Evolutionary conservation across 164 flowering plant genomes (phyloP).

Genomic region (Aristolochia contorta): DNA sequence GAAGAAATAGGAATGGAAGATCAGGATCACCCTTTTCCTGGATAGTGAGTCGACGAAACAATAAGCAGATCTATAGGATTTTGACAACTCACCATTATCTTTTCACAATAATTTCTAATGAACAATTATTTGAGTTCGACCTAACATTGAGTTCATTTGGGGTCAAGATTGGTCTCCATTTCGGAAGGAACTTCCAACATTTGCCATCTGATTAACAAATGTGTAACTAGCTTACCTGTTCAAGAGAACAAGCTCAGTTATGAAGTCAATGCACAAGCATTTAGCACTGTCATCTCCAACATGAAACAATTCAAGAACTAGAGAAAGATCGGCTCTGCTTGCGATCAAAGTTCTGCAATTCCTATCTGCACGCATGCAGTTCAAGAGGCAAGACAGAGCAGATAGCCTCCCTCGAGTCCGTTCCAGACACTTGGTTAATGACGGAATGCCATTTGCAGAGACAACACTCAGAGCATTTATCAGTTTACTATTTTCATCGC

Average conservation of each 20-base stretch:
- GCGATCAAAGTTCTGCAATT: conserved; percentile 51
- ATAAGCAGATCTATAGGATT: too few species aligned
- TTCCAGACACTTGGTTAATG: conserved; percentile 38
- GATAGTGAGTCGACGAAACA: too few species aligned
- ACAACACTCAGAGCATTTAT: conserved; percentile 36
- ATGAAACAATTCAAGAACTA: conserved; percentile 64
- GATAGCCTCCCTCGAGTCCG: conserved; percentile 37
- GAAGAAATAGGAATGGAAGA: too few species aligned
- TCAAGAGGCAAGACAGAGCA: conserved; percentile 38
- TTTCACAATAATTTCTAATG: too few species aligned
- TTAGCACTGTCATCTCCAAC: conserved; percentile 41
- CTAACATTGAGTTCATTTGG: too few species aligned
- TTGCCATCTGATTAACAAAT: neutral
- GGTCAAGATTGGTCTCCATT: too few species aligned
- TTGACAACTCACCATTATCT: too few species aligned
- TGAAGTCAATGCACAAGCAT: conserved; percentile 51
- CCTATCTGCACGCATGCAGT: conserved; percentile 53
- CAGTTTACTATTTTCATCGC: conserved; percentile 45
- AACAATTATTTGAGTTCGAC: too few species aligned
- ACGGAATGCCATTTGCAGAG: conserved; percentile 45
- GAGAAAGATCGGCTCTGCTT: conserved; percentile 36
- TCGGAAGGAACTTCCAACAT: neutral
- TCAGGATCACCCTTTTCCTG: too few species aligned
- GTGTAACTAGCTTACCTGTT: conserved; percentile 33
- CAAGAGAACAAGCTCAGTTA: conserved; percentile 45